phyloP scores from a whole-genome alignment of 202 grass and related monocot genomes.

The Digitaria exilis region DNA sequence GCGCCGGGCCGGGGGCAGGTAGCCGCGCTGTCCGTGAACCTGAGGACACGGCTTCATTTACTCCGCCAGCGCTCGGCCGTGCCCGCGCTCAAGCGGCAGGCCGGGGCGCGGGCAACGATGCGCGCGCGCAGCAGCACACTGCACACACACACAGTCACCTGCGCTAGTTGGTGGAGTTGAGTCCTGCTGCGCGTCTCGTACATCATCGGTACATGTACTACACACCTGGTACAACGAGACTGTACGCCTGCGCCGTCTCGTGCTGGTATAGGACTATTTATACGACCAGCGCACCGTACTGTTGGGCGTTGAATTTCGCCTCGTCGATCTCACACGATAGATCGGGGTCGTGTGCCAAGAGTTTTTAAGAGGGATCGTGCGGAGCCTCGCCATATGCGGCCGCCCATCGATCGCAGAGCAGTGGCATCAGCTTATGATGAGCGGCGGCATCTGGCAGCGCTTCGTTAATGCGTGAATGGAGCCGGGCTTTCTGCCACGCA shows the following conservation, averaged over 20 bases:
- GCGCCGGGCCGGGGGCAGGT: background rate
- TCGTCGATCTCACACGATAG: background rate
- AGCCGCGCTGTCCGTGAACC: conserved; percentile 41
- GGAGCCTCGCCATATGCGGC: background rate
- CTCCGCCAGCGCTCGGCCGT: conserved; percentile 33
- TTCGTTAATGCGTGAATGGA: conserved; percentile 4
- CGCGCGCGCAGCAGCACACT: background rate
- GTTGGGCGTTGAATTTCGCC: conserved; percentile 22
- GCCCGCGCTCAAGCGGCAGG: conserved; percentile 32
- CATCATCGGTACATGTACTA: too few species aligned
- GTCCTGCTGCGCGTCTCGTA: too few species aligned
- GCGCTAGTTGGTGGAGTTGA: background rate
- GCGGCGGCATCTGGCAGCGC: background rate
- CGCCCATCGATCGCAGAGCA: background rate
- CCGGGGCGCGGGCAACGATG: background rate
- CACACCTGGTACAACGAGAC: background rate
- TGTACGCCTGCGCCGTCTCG: background rate
- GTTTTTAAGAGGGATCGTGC: background rate
- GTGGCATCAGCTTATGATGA: background rate
- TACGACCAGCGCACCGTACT: background rate
- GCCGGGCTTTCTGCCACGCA: background rate
- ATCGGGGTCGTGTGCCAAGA: background rate
- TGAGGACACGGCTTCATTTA: conserved; percentile 57
- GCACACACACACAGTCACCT: background rate
- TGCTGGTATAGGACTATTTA: background rate